Evolutionary conservation across 2,329 filamentous ascomycete species (phyloP).

Genomic region (Pseudofabraea citricarpa): DNA sequence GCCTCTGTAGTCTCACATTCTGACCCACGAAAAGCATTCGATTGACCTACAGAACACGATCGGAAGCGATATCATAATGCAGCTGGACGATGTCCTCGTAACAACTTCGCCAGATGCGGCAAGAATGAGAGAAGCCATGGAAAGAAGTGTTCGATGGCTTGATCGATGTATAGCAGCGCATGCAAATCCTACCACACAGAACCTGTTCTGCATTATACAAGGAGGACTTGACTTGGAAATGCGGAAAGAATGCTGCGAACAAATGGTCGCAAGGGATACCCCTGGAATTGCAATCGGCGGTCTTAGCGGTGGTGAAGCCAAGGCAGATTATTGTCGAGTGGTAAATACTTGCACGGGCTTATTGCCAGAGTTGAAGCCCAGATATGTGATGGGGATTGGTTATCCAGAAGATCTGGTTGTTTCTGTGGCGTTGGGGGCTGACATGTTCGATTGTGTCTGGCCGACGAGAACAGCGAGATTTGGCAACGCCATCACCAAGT

Average conservation of each 20-base stretch:
- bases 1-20: not conserved
- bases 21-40: conserved; percentile 54
- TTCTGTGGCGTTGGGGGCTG: conserved; percentile 86
- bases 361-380: conserved; percentile 85
- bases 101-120: conserved; percentile 87
- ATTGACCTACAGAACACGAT: conserved; percentile 96
- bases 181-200: conserved; percentile 75
- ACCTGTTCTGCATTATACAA: conserved; percentile 98
- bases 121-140: conserved; percentile 92
- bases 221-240: conserved; percentile 87
- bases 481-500: conserved; percentile 82
- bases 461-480: conserved; percentile 94
- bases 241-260: conserved; percentile 73
- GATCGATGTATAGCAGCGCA: conserved; percentile 93
- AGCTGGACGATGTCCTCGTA: conserved; percentile 95
- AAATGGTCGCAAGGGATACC: conserved; percentile 87
- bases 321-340: conserved; percentile 86
- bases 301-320: conserved; percentile 90
- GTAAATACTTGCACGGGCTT: conserved; percentile 80
- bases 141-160: conserved; percentile 89
- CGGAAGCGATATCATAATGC: conserved; percentile 98
- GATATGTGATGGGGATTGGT: conserved; percentile 98
- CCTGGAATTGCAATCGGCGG: conserved; percentile 96
- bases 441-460: conserved; percentile 99
- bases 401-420: conserved; percentile 96